A percentile compares a stretch with the other conserved stretches of the same genome.
phyloP scores from a whole-genome alignment of 305 asterid genomes.

The Plantago lanceolata region DNA sequence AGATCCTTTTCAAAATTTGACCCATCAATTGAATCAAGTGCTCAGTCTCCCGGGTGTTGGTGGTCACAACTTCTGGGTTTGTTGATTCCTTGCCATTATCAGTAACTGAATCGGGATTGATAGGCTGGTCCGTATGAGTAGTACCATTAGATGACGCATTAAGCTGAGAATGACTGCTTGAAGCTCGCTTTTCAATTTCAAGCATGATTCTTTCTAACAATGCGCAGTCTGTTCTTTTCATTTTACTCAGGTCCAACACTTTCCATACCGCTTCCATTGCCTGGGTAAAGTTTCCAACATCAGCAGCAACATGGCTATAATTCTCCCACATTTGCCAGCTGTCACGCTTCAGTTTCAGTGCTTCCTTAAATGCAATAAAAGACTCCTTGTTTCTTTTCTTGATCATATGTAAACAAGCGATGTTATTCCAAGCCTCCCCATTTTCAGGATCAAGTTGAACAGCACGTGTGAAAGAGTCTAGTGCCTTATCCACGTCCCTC shows the following conservation, averaged over 20 bases:
- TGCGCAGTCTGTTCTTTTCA: constrained; percentile 52
- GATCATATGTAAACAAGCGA: constrained; percentile 85
- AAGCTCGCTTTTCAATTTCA: constrained; percentile 51
- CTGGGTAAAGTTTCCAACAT: constrained; percentile 66
- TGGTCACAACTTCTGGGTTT: constrained; percentile 27
- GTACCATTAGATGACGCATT: constrained; percentile 16
- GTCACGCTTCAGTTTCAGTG: constrained; percentile 75
- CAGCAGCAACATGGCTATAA: constrained; percentile 82
- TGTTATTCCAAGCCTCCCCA: constrained; percentile 98
- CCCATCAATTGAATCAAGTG: constrained; percentile 60
- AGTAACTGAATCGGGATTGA: constrained; percentile 21
- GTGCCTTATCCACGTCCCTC: constrained; percentile 71
- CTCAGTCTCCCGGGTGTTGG: constrained; percentile 50
- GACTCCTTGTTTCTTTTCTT: constrained; percentile 79
- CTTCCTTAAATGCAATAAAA: constrained; percentile 91
- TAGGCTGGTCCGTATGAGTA: constrained; percentile 12
- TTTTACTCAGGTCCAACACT: constrained; percentile 60
- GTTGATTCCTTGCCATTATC: constrained; percentile 24
- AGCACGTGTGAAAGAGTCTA: constrained; percentile 84
- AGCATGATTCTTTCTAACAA: constrained; percentile 60
- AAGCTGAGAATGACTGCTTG: constrained; percentile 24
- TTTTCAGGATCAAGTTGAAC: constrained; percentile 96
- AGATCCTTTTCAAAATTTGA: constrained; percentile 54
- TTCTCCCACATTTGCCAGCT: constrained; percentile 99
- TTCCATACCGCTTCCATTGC: constrained; percentile 72